Base-by-base conservation (phyloP, 805 yeast genomes). In the Candida maris region DNA sequence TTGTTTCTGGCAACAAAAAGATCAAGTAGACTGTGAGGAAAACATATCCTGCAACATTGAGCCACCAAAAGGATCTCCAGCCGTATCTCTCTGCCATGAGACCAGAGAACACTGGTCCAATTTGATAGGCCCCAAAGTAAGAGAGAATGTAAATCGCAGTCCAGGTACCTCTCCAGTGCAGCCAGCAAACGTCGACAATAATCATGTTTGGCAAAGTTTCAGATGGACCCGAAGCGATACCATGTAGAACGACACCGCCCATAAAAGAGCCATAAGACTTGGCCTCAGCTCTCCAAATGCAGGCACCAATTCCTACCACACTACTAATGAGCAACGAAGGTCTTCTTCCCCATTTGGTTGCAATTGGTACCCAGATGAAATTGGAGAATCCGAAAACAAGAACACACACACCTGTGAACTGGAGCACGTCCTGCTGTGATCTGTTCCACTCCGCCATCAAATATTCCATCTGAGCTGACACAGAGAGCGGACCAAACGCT, bases 191-290 rank as follows among this genome's bases (percentile, higher is more conserved):
- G 21, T 43, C 47, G 17, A 40, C 44, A 31, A 43, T 43, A 21
- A 43, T 43, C 47, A 43, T 40, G 30, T 37, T 39, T 13, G 47
- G 44, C 23, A 43, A 29, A 3, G 47, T 43, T 30, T 43, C 47
- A n/a, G 47, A 43, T 8, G 44, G 44, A 2, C 47, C 47, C n/a
- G 47, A 39, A 12, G 47, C 47, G 19, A 43, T 40, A 15, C 47
- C 47, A 22, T 43, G 47, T 6, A 43, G 20, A 4, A 43, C 44
- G 27, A 40, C 47, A 14, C 38, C 33, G 6, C 47, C 47, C 47
- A 43, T 39, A 19, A 40, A 40, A 7, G 47, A 43, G 1, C 40
- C 42, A 30, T 43, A 43, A 4, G 47, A 43, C 26, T 40, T 21
- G 12, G 47, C 42, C 14, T 36, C 34, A n/a, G 47, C 47, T 27